Evolutionary conservation across 768 basidiomycete species (phyloP), one percentile per base, ranked within the genome.

Genomic region (Crassisporium funariophilum): DNA sequence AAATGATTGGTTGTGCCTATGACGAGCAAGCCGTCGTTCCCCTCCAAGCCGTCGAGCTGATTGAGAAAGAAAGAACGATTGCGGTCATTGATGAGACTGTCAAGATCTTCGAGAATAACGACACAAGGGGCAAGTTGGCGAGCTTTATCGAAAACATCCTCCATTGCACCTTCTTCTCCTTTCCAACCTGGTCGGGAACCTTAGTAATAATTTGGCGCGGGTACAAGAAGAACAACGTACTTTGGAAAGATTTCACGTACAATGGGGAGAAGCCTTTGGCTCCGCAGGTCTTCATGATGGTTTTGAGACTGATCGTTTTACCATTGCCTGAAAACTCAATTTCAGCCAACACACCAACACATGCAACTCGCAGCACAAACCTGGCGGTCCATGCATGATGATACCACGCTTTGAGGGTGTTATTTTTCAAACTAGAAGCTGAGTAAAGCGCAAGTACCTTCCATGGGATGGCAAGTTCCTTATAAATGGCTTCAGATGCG

Each of bases 41-140:
- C 78, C 59, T 85, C 82, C 23, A 92, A 64, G 1, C 91, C 91
- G 52, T 93, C 91, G 6, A 90, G 68, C 60, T 92, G 85, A 59
- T 94, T 94, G 38, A 94, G 73, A 79, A 93, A 93, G 74, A 89
- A 92, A 2, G 88, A 88, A 22, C 90, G 80, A 58, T 91, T 92
- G 5, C 59, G 40, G 56, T 90, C 80, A 49, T 81, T 88, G 68
- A 94, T 88, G 27, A 91, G 74, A 53, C 85, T 86, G 56, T 94
- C 91, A 5, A 93, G 57, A 36, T 75, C 72, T 60, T 74, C 75
- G 12, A 85, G 61, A 41, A 83, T 72, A 41, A 88, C 53, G 35
- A 88, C 77, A 53, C 85, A 88, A 23, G 88, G 88, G 1, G 84
- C 58, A 50, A 78, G 58, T 61, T 79, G 76, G 24, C 91, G 77